A percentile compares a stretch with the other conserved stretches of the same genome.
Conservation (phyloP, 1,139 yeast genomes). For the Candida anutae region DNA sequence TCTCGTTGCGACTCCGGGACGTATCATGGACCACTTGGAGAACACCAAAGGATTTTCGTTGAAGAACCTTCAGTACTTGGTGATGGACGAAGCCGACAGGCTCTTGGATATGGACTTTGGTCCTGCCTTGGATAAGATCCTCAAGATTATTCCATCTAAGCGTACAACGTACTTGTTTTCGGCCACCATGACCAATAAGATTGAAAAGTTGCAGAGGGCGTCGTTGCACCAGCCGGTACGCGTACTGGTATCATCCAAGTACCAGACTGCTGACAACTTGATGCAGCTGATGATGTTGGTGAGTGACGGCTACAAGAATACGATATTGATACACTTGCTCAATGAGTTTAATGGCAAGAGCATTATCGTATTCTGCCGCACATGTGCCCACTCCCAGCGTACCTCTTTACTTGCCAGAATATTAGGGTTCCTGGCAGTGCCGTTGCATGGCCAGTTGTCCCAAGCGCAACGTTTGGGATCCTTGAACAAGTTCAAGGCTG, state of each 20-base stretch:
- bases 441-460: constrained; percentile 88
- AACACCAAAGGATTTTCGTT: constrained; percentile 88
- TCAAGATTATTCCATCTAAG: constrained; percentile 76
- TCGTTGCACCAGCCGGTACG: constrained; percentile 83
- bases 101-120: constrained; percentile 95
- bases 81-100: constrained; percentile 97
- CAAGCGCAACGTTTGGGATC: constrained; percentile 93
- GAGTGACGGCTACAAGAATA: constrained; percentile 89
- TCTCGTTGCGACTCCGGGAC: constrained; percentile 94
- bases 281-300: constrained; percentile 86
- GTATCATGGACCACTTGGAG: constrained; percentile 91
- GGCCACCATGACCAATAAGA: constrained; percentile 94
- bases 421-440: constrained; percentile 83
- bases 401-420: constrained; percentile 75
- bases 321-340: constrained; percentile 71
- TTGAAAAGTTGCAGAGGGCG: constrained; percentile 91
- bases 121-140: constrained; percentile 81
- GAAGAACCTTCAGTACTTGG: constrained; percentile 71
- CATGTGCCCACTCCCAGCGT: constrained; percentile 93
- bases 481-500: constrained; percentile 83
- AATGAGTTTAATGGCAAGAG: constrained; percentile 85
- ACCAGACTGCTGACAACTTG: constrained; percentile 88
- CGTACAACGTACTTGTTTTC: constrained; percentile 86
- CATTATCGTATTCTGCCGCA: constrained; percentile 82
- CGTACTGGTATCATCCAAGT: constrained; percentile 81